Evolutionary conservation across 2,329 filamentous ascomycete species (phyloP).

Genomic region (Botryosphaeria dothidea): DNA sequence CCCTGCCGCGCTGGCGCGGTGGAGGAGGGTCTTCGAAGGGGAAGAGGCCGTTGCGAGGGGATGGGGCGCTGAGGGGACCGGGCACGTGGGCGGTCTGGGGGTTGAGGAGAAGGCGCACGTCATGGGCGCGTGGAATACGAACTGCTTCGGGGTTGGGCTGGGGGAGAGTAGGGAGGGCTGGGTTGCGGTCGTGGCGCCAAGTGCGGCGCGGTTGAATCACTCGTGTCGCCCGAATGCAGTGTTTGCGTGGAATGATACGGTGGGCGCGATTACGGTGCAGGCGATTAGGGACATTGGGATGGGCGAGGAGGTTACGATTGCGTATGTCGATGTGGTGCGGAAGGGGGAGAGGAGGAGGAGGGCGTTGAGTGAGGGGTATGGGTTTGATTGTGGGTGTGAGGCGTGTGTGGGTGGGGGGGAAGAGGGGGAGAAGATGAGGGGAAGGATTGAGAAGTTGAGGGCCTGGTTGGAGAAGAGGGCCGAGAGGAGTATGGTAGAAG

Average conservation of each 20-base stretch:
- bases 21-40: neutral
- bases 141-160: neutral
- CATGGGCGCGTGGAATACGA: neutral
- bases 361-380: conserved; percentile 33
- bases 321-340: conserved; percentile 39
- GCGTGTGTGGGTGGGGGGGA: conserved; percentile 29
- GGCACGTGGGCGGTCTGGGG: neutral
- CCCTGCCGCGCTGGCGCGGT: neutral
- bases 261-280: conserved; percentile 35
- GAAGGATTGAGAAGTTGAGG: neutral
- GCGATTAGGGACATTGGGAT: conserved; percentile 33
- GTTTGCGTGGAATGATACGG: conserved; percentile 36
- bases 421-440: neutral
- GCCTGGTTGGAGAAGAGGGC: neutral
- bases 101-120: neutral
- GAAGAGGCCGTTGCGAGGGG: neutral
- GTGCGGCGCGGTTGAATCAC: conserved; percentile 8
- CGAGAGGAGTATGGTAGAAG: neutral
- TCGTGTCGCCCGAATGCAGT: conserved; percentile 29
- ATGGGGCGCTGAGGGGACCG: neutral
- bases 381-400: conserved; percentile 38
- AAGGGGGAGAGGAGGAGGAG: conserved; percentile 33
- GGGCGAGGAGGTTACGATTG: conserved; percentile 41
- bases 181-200: neutral
- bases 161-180: neutral